These are phyloP conservation scores for Penicillium sp. DNA, from an alignment of 2,329 filamentous ascomycete species.

Conservation along the genomic window DNA sequence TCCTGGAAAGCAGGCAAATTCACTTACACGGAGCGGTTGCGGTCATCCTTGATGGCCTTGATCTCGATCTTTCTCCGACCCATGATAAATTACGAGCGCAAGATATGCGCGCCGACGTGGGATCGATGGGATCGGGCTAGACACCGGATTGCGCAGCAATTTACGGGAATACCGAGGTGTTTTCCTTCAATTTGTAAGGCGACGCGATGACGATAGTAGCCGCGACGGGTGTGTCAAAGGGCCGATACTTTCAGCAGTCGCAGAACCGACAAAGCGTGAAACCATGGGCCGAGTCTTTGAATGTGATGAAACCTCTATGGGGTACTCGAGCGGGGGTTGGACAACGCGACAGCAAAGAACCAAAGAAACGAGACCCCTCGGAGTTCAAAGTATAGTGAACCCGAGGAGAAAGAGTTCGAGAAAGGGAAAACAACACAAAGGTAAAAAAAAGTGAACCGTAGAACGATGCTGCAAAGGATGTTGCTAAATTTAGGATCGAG, in stretches of 20 bases:
- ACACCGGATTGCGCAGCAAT: not conserved
- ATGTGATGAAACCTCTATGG: conserved; percentile 2
- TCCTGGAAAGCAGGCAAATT: not conserved
- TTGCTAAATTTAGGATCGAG: conserved; percentile 31
- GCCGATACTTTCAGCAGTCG: not conserved
- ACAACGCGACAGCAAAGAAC: conserved; percentile 6
- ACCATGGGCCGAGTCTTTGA: not conserved
- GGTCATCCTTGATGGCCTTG: conserved; percentile 98
- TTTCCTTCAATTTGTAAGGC: conserved; percentile 1
- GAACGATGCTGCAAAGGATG: conserved; percentile 29
- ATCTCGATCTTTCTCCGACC: conserved; percentile 99
- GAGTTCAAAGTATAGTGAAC: conserved; percentile 4
- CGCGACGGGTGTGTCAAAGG: too few species aligned
- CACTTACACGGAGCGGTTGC: conserved; percentile 93
- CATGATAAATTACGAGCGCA: conserved; percentile 56
- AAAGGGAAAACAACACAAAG: conserved; percentile 5
- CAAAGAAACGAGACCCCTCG: conserved; percentile 3
- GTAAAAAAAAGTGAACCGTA: conserved; percentile 12
- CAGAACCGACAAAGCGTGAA: conserved; percentile 5
- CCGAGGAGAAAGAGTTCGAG: conserved; percentile 2
- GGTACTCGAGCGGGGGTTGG: conserved; percentile 8
- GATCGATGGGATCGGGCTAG: not conserved
- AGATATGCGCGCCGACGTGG: conserved; percentile 7
- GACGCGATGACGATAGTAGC: conserved; percentile 7
- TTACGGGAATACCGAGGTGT: conserved; percentile 2